Evolutionary conservation across 1,139 yeast genomes (phyloP), one percentile per base, ranked within the genome.

Genomic region (Magnusiomyces suaveolens): DNA sequence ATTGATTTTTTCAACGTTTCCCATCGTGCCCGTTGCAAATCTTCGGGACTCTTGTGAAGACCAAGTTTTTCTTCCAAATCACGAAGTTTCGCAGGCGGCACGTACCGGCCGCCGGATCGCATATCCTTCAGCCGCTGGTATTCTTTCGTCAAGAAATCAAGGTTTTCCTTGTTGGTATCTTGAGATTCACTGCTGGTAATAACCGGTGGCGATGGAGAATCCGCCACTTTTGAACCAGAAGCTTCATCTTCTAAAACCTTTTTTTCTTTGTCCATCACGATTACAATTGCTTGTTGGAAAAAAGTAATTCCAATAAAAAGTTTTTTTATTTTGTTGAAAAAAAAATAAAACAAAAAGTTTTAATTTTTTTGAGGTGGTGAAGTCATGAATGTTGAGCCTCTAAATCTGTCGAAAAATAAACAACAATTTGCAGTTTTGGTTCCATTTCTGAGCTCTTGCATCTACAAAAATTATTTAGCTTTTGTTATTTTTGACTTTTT

Each of bases 1-100:
- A 86, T 77, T 1, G 70, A 58, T 57, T 73, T 72, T 60, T 75
- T 77, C 49, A 82, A 69, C 23, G 68, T 63, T 43, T 74, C 77
- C 94, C 94, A 85, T 55, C 75, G 72, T 38, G 73, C 52, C 54
- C 73, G 69, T 59, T 84, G 90, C 57, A 65, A 68, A 57, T 75
- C 79, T 52, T 70, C 66, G 3, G 69, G 65, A 24, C 59, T 54
- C 36, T 61, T 60, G 24, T 59, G 48, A 23, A 66, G 61, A 26
- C 62, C 65, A 56, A 70, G 67, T 60, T 75, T 70, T n/a, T 71
- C 72, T 57, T 74, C 67, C 14, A 78, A 63, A 0, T 74, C 75
- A 46, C 74, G 67, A 23, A 80, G 68, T 60, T 72, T 75, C 1
- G 78, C 80, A 0, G 81, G 81, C 2, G 83, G 82, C 0, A 79